phyloP scores from a whole-genome alignment of 805 yeast species.

The Komagataella populi region DNA sequence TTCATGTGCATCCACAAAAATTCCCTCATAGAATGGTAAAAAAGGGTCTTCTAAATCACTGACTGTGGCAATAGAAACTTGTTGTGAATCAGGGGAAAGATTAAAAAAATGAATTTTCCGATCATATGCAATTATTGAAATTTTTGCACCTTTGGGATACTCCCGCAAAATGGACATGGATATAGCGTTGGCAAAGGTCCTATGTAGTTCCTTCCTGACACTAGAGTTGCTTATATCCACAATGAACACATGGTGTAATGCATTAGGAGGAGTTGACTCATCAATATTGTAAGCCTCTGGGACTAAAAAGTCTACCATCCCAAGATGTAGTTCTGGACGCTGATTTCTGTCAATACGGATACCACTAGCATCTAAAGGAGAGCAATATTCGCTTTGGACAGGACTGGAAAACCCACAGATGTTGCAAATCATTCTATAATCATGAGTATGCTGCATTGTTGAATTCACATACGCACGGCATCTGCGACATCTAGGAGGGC shows the following conservation, averaged over 20 bases:
- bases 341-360: slow-evolving; percentile 46
- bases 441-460: slow-evolving; percentile 51
- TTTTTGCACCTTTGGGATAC: slow-evolving; percentile 29
- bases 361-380: slow-evolving; percentile 48
- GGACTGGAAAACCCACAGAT: slow-evolving; percentile 69
- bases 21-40: slow-evolving; percentile 64
- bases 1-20: slow-evolving; percentile 69
- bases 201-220: slow-evolving; percentile 43
- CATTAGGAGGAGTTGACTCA: slow-evolving; percentile 22
- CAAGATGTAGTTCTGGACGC: slow-evolving; percentile 68
- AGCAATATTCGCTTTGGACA: slow-evolving; percentile 52
- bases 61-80: slow-evolving; percentile 45
- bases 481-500: slow-evolving; percentile 83
- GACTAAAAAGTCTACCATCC: slow-evolving; percentile 77
- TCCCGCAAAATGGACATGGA: slow-evolving; percentile 33
- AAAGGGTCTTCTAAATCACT: slow-evolving; percentile 69
- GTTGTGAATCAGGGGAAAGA: slow-evolving; percentile 35
- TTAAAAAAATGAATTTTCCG: slow-evolving; percentile 61
- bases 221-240: slow-evolving; percentile 57
- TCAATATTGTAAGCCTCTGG: slow-evolving; percentile 57
- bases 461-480: slow-evolving; percentile 90
- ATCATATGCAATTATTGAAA: slow-evolving; percentile 71
- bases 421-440: slow-evolving; percentile 65
- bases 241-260: slow-evolving; percentile 58
- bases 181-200: slow-evolving; percentile 57